These are phyloP conservation scores for Phytophthora syringae DNA, from an alignment of 352 stramenopile species.

Conservation along the genomic window DNA sequence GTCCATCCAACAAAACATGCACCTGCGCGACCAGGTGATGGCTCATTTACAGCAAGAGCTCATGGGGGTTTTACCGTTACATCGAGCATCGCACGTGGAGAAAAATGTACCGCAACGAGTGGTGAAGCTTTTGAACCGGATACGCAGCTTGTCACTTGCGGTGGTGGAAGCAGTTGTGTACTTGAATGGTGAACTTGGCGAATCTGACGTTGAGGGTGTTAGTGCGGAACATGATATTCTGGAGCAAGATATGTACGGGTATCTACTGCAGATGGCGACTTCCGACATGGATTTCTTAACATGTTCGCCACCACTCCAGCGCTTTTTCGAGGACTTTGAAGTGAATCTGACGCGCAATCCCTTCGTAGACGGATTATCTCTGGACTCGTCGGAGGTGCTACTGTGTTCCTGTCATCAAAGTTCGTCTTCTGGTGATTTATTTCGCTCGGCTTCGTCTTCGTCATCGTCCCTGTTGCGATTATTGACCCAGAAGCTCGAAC, in stretches of 20 bases:
- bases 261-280: conserved; percentile 52
- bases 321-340: conserved; percentile 53
- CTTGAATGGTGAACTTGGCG: conserved; percentile 44
- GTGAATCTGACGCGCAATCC: conserved; percentile 62
- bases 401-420: conserved; percentile 65
- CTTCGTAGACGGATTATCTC: conserved; percentile 64
- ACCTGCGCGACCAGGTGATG: conserved; percentile 51
- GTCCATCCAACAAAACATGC: conserved; percentile 57
- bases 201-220: neutral
- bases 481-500: conserved; percentile 56
- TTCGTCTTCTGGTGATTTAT: conserved; percentile 24
- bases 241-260: conserved; percentile 52
- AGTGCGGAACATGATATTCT: conserved; percentile 35
- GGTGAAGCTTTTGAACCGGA: conserved; percentile 63
- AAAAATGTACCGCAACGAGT: conserved; percentile 39
- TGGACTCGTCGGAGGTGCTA: conserved; percentile 76
- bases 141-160: conserved; percentile 65
- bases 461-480: conserved; percentile 64
- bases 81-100: conserved; percentile 28
- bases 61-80: conserved; percentile 18
- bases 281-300: conserved; percentile 60
- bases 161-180: conserved; percentile 74
- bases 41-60: conserved; percentile 54
- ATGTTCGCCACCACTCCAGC: conserved; percentile 38
- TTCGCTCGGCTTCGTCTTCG: conserved; percentile 36